These are phyloP conservation scores for Candida fluviatilis DNA, from an alignment of 805 yeast genomes.

Conservation along the genomic window DNA sequence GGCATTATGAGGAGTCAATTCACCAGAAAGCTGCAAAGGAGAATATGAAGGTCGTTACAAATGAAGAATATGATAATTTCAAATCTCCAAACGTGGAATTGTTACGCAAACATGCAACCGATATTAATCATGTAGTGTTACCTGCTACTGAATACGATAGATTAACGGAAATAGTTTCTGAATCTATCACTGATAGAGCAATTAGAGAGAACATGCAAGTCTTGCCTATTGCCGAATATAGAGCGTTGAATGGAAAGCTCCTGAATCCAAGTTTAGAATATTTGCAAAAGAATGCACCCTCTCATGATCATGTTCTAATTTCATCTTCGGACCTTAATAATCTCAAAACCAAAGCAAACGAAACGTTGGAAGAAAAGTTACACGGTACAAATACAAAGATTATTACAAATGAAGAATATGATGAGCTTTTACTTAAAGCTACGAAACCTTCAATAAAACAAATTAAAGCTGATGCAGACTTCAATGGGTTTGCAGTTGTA, in stretches of 20 bases:
- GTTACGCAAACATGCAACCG: slow-evolving; percentile 3
- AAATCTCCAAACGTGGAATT: slow-evolving; percentile 6
- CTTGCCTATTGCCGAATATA: slow-evolving; percentile 8
- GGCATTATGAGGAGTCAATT: slow-evolving; percentile 9
- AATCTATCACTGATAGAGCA: slow-evolving; percentile 10
- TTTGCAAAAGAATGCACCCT: slow-evolving; percentile 3
- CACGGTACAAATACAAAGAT: slow-evolving; percentile 10
- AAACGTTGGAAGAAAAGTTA: slow-evolving; percentile 11
- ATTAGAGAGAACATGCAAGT: slow-evolving; percentile 6
- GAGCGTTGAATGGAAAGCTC: slow-evolving; percentile 13
- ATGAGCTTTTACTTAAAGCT: slow-evolving; percentile 25
- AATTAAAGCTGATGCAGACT: slow-evolving; percentile 20
- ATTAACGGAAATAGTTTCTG: slow-evolving; percentile 3
- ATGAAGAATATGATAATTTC: slow-evolving; percentile 8
- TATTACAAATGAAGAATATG: slow-evolving; percentile 20
- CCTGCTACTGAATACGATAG: slow-evolving; percentile 8
- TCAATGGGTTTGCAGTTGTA: slow-evolving; percentile 24
- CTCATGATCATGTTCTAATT: slow-evolving; percentile 9
- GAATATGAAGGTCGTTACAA: slow-evolving; percentile 12
- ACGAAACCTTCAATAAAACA: slow-evolving; percentile 25
- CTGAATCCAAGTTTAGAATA: slow-evolving; percentile 6
- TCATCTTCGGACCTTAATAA: slow-evolving; percentile 10
- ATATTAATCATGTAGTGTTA: neutral
- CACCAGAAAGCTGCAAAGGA: slow-evolving; percentile 13
- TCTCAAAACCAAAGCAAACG: slow-evolving; percentile 8